Evolutionary conservation across 1,139 yeast genomes (phyloP).

Genomic region (Pneumocystis oryctolagi): DNA sequence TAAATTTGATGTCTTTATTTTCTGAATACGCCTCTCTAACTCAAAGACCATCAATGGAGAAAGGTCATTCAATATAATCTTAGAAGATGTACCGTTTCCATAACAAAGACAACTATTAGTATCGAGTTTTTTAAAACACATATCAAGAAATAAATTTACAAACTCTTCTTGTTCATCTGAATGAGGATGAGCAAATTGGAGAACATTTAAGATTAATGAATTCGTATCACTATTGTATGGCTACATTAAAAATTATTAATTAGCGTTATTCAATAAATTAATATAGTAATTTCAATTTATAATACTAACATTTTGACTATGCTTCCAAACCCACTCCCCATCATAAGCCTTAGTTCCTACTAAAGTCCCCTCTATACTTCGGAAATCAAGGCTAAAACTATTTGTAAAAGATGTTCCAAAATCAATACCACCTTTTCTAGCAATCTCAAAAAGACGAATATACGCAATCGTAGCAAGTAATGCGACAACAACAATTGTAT

Average conservation of each 20-base stretch:
- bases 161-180: background rate
- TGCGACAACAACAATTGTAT: constrained; percentile 60
- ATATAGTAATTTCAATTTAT: constrained; percentile 4
- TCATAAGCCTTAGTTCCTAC: constrained; percentile 18
- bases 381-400: constrained; percentile 14
- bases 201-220: background rate
- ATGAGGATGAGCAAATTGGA: background rate
- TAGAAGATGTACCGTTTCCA: background rate
- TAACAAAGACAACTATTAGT: background rate
- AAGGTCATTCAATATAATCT: background rate
- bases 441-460: constrained; percentile 66
- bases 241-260: background rate
- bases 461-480: constrained; percentile 70
- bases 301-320: constrained; percentile 21
- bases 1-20: background rate
- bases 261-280: background rate
- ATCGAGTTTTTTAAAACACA: background rate
- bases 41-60: background rate
- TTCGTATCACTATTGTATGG: background rate
- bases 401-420: constrained; percentile 20
- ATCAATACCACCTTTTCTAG: constrained; percentile 20
- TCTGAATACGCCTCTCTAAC: background rate
- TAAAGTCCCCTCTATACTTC: constrained; percentile 35
- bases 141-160: background rate
- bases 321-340: constrained; percentile 12